Evolutionary conservation across 441 rosid genomes (phyloP).

Genomic region (Pelargonium myrrhifolium): DNA sequence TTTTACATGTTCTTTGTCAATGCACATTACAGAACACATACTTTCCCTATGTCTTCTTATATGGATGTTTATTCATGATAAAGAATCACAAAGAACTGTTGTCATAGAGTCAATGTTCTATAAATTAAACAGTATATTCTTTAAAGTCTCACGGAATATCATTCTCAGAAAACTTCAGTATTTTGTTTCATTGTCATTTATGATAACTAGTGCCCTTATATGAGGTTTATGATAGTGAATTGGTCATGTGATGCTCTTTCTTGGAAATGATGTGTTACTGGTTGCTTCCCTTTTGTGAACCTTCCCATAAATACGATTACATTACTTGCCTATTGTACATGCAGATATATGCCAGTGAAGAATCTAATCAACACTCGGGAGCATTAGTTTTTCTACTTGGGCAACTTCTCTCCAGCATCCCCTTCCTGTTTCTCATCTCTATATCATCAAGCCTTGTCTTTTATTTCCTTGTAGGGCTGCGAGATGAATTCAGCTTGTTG

Average conservation of each 20-base stretch:
- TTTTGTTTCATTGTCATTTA: background rate
- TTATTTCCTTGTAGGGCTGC: constrained; percentile 83
- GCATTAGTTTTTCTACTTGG: constrained; percentile 83
- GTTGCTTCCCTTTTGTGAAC: constrained; percentile 41
- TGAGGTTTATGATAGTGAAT: constrained; percentile 43
- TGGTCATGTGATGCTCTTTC: too few species aligned
- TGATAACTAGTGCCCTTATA: constrained; percentile 42
- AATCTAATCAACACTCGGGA: constrained; percentile 83
- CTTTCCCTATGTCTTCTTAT: background rate
- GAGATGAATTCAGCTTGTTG: constrained; percentile 84
- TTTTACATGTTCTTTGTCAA: background rate
- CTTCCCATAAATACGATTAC: constrained; percentile 46
- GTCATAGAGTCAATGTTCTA: constrained; percentile 48
- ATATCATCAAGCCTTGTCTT: constrained; percentile 92
- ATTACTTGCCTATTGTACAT: constrained; percentile 8
- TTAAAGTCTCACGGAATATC: background rate
- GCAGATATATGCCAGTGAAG: constrained; percentile 78
- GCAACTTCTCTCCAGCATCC: constrained; percentile 89
- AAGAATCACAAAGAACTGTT: background rate
- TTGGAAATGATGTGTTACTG: constrained; percentile 39
- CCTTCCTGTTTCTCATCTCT: constrained; percentile 88
- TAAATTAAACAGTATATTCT: constrained; percentile 31
- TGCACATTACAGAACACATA: background rate
- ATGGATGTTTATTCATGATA: background rate
- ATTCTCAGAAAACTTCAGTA: constrained; percentile 46